Conservation (phyloP, 805 yeast genomes). For the Scheffersomyces stipitis region DNA sequence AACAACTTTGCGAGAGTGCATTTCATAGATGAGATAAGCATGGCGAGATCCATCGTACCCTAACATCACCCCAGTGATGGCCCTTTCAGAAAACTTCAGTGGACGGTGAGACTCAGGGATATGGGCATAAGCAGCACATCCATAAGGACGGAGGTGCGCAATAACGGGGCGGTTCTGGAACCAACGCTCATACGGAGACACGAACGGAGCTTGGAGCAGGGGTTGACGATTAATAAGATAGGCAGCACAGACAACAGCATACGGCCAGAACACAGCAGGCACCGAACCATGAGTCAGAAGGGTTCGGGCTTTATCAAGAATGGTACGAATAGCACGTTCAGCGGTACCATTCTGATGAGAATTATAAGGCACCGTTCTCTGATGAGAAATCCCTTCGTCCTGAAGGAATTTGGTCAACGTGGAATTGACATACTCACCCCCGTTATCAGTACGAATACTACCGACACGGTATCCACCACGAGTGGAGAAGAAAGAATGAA, state of each 20-base stretch:
- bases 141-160: not conserved
- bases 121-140: not conserved
- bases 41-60: not conserved
- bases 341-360: not conserved
- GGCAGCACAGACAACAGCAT: not conserved
- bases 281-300: not conserved
- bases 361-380: not conserved
- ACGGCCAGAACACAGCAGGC: not conserved
- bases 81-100: not conserved
- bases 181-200: not conserved
- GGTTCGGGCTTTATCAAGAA: not conserved
- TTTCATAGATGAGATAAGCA: not conserved
- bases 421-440: not conserved
- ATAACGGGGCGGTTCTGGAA: not conserved
- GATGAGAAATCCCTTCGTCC: not conserved
- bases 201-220: no score
- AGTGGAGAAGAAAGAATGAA: not conserved
- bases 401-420: not conserved
- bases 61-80: not conserved
- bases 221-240: not conserved
- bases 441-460: not conserved
- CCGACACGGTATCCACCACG: not conserved
- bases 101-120: not conserved
- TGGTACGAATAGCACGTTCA: not conserved
- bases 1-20: not conserved